Evolutionary conservation across 257 asterid genomes (phyloP).

Genomic region (Misopates orontium): DNA sequence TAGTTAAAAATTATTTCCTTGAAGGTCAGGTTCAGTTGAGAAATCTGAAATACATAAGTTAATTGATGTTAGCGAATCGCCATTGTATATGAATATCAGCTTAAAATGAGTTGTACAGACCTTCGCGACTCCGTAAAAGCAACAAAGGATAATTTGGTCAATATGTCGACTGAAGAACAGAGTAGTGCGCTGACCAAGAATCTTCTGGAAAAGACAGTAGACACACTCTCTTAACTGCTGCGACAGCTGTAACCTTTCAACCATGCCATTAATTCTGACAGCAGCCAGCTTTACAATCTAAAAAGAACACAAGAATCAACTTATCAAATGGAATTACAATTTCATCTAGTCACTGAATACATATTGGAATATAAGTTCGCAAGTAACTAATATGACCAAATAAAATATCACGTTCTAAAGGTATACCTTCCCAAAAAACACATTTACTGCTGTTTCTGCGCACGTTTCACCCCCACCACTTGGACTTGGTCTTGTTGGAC

Average conservation of each 20-base stretch:
- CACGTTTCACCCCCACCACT: constrained; percentile 99
- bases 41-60: constrained; percentile 60
- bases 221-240: constrained; percentile 81
- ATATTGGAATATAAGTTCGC: not conserved
- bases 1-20: constrained; percentile 66
- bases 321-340: constrained; percentile 17
- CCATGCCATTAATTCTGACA: constrained; percentile 97
- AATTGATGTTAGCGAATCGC: constrained; percentile 23
- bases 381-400: constrained; percentile 5
- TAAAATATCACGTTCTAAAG: constrained; percentile 16
- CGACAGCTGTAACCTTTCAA: constrained; percentile 88
- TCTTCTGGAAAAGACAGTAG: constrained; percentile 86
- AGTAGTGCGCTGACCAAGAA: constrained; percentile 69
- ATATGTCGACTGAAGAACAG: constrained; percentile 88
- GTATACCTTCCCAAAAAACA: constrained; percentile 85
- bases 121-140: constrained; percentile 98
- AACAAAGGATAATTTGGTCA: constrained; percentile 95
- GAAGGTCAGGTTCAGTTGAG: constrained; percentile 61
- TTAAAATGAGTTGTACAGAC: constrained; percentile 37
- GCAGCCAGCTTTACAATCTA: constrained; percentile 95
- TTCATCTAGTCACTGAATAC: not conserved
- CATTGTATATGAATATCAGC: constrained; percentile 14
- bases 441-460: constrained; percentile 89
- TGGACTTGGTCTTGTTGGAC: constrained; percentile 96
- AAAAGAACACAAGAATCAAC: constrained; percentile 12